Base-by-base conservation (phyloP, 768 basidiomycete genomes). In the Amanita pallidorosea region DNA sequence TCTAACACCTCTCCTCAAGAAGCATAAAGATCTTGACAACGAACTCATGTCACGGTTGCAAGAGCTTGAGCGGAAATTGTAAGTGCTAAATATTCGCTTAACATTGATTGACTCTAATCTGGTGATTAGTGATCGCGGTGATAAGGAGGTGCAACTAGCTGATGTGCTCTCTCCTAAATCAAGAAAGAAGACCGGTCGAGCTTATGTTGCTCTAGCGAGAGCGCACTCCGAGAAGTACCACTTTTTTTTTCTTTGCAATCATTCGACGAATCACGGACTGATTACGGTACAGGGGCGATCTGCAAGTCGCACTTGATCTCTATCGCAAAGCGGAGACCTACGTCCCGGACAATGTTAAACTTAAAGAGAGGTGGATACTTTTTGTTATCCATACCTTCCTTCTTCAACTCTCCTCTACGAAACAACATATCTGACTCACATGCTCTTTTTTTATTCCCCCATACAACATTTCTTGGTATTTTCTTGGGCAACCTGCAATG, bases 351-450 rank as follows among this genome's bases (percentile, higher is more conserved):
- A 91, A 92, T 60, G 64, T 79, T 66, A 90, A 88, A 64, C 74
- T 92, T 45, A 80, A 82, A 76, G 86, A 87, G 74, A 85, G 89
- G 89, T 90, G 75, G 77, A 81, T 81, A 73, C 74, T 79, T 71
- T 83, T 81, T 65, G 67, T 83, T 65, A 65, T 81, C 62, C 70
- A 80, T 65, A 75, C 83, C 62, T 82, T 81, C 61, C 67, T 81
- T 63, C 74, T 74, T 72, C 73, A 73, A 66, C 57, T 76, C 62
- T 75, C 73, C 49, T 63, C 62, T 54, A 56, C 60, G 60, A 61
- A 61, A 61, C 61, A 53, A 54, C 59, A 60, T 63, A 61, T 70
- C 74, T 76, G 71, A 75, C 71, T 65, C 65, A 37, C 61, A 57
- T 63, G 63, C 55, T 60, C 56, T 54, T 57, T 61, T 61, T 61